A percentile compares a stretch with the other conserved stretches of the same genome.
Conservation (phyloP, 306 rosid species). For the Chamaecrista fasciculata region DNA sequence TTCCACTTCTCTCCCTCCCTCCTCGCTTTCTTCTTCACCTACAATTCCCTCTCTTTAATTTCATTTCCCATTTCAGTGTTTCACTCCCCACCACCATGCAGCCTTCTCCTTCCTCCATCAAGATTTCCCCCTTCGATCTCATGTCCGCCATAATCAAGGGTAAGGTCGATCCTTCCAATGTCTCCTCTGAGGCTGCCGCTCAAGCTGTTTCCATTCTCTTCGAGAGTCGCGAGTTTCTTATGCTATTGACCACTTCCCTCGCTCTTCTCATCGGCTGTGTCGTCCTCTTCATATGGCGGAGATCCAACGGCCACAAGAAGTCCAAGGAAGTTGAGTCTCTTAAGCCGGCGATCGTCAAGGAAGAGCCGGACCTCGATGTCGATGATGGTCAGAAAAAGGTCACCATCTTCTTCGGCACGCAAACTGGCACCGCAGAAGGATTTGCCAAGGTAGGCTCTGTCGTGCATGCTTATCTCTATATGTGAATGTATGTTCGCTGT, state of each 20-base stretch:
- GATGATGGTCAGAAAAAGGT: constrained; percentile 87
- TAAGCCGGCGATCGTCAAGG: constrained; percentile 47
- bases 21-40: background rate
- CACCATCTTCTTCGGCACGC: constrained; percentile 95
- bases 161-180: constrained; percentile 70
- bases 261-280: constrained; percentile 83
- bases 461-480: background rate
- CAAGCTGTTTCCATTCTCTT: constrained; percentile 50
- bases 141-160: constrained; percentile 85
- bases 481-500: background rate
- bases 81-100: constrained; percentile 39
- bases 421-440: constrained; percentile 99
- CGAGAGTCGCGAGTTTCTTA: constrained; percentile 69
- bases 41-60: background rate
- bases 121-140: constrained; percentile 88
- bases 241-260: constrained; percentile 80
- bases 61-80: background rate
- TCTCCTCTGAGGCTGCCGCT: constrained; percentile 41
- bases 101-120: constrained; percentile 59
- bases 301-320: constrained; percentile 56
- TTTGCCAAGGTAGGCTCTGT: constrained; percentile 67
- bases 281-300: constrained; percentile 73
- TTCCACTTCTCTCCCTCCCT: background rate
- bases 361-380: constrained; percentile 47
- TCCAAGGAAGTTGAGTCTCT: constrained; percentile 41